phyloP scores from a whole-genome alignment of 345 rosid genomes.

The Nasturtium officinale region DNA sequence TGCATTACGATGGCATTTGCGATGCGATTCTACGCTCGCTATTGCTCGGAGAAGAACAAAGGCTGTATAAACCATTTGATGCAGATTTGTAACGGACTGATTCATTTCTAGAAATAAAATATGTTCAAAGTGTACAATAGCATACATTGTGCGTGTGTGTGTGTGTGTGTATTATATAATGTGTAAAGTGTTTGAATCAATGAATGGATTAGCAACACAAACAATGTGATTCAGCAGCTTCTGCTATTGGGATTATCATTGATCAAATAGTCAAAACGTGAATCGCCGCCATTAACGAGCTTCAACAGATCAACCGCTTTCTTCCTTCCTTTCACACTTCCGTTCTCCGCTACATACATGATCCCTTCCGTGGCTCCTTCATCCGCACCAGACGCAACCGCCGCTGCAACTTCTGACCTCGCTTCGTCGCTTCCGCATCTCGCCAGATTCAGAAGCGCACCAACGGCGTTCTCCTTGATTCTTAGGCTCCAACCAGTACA shows the following conservation, averaged over 20 bases:
- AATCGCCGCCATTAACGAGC: constrained; percentile 45
- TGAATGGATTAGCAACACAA: constrained; percentile 11
- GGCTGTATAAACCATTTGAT: constrained; percentile 27
- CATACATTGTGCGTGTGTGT: background rate
- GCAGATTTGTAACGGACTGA: constrained; percentile 1
- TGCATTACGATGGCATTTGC: constrained; percentile 69
- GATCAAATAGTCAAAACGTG: constrained; percentile 37
- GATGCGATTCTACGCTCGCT: constrained; percentile 64
- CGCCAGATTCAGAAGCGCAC: constrained; percentile 72
- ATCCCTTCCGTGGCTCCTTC: constrained; percentile 63
- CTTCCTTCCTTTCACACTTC: constrained; percentile 64
- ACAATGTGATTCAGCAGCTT: constrained; percentile 11
- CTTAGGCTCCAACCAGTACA: constrained; percentile 68
- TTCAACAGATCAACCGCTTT: constrained; percentile 64
- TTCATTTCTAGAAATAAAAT: constrained; percentile 19
- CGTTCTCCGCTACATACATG: constrained; percentile 57
- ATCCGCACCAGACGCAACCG: constrained; percentile 42
- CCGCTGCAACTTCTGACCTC: constrained; percentile 53
- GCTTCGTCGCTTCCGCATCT: constrained; percentile 60
- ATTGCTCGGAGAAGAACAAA: constrained; percentile 61
- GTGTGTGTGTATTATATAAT: background rate
- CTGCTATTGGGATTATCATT: constrained; percentile 32
- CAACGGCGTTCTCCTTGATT: constrained; percentile 77
- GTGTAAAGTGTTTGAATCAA: constrained; percentile 16
- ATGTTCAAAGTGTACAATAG: constrained; percentile 34